Conservation (phyloP, 441 rosid genomes). For the Adansonia rubrostipa region DNA sequence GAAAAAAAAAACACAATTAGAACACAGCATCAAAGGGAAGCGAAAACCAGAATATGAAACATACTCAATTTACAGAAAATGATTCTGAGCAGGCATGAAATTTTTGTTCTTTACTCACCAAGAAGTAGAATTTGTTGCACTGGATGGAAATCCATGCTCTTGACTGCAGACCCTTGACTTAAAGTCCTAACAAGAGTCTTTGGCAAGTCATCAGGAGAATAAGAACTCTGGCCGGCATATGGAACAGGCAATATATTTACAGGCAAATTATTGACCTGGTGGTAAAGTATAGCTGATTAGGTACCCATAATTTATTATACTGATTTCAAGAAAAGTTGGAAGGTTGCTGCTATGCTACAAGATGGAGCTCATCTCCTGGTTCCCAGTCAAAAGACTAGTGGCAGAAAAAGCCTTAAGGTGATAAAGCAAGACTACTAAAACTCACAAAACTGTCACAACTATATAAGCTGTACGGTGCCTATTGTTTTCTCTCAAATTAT, state of each 20-base stretch:
- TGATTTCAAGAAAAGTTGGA: slow-evolving; percentile 20
- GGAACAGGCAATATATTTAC: slow-evolving; percentile 66
- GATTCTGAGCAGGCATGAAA: slow-evolving; percentile 22
- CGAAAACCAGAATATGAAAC: slow-evolving; percentile 20
- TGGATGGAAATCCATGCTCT: slow-evolving; percentile 87
- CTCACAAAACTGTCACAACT: not conserved
- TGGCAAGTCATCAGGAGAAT: slow-evolving; percentile 75
- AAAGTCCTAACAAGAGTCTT: slow-evolving; percentile 57
- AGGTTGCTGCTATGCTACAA: slow-evolving; percentile 11
- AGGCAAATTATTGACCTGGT: slow-evolving; percentile 66
- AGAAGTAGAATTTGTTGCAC: slow-evolving; percentile 70
- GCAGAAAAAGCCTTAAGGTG: not conserved
- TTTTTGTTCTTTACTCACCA: slow-evolving; percentile 43
- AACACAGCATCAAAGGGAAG: slow-evolving; percentile 12
- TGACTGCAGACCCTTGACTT: slow-evolving; percentile 67
- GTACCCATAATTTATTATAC: not conserved
- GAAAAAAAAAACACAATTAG: slow-evolving; percentile 6
- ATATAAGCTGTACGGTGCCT: not conserved
- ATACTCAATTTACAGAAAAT: slow-evolving; percentile 5
- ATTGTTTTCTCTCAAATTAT: not conserved
- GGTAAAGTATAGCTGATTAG: slow-evolving; percentile 23
- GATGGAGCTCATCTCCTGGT: slow-evolving; percentile 11
- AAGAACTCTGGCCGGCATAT: slow-evolving; percentile 65
- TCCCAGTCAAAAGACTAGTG: not conserved
- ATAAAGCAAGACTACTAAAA: slow-evolving; percentile 5